phyloP scores from a whole-genome alignment of 2,329 filamentous ascomycete genomes.

The Lasiodiplodia hormozganensis region DNA sequence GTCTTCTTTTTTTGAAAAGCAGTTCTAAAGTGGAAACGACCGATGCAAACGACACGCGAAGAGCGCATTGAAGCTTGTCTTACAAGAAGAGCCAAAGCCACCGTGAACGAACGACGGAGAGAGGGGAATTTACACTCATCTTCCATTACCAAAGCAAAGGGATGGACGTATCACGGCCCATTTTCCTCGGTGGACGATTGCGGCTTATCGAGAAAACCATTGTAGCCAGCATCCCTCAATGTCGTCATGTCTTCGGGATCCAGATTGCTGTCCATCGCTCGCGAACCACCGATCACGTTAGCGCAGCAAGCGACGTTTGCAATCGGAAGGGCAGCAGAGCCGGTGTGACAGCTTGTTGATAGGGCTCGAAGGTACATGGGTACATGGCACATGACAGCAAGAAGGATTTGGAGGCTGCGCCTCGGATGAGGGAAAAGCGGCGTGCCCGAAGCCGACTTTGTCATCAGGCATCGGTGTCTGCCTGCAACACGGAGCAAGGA shows the following conservation, averaged over 20 bases:
- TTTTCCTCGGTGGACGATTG: background rate
- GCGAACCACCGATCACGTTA: background rate
- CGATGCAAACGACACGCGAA: too few species aligned
- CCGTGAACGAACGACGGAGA: background rate
- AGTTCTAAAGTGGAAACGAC: too few species aligned
- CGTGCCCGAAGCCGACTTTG: background rate
- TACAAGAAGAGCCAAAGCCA: background rate
- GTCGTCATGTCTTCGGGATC: background rate
- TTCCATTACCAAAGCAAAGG: background rate
- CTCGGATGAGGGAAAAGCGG: background rate
- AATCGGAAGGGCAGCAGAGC: background rate
- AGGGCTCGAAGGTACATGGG: slow-evolving; percentile 14
- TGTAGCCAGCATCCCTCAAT: background rate
- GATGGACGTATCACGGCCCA: background rate
- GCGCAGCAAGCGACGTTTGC: background rate
- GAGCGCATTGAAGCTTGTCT: background rate
- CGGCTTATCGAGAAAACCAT: background rate
- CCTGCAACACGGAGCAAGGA: background rate
- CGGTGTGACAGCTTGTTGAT: slow-evolving; percentile 2
- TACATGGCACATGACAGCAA: background rate
- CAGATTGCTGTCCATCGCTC: background rate
- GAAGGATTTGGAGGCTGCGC: background rate
- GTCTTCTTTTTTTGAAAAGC: too few species aligned
- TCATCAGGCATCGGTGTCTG: slow-evolving; percentile 12
- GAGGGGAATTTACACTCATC: background rate